Conservation (phyloP, 352 stramenopile species). For the Phytophthora constricta region DNA sequence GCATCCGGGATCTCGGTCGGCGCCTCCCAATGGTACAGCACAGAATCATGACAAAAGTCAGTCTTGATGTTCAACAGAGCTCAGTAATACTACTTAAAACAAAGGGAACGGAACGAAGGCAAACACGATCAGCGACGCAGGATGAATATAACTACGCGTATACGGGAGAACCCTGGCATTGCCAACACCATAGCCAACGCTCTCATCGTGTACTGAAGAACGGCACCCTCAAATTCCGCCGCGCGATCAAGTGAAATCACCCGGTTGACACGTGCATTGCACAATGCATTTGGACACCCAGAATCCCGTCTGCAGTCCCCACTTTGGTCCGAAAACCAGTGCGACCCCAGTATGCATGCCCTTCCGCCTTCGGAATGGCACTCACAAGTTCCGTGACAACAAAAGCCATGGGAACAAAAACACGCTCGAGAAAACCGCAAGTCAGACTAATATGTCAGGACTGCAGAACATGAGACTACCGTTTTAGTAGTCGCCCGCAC, state of each 20-base stretch:
- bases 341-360: conserved; percentile 76
- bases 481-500: too few species aligned
- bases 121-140: conserved; percentile 38
- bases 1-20: conserved; percentile 38
- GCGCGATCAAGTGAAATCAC: conserved; percentile 39
- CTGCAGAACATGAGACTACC: too few species aligned
- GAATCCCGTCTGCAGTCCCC: conserved; percentile 81
- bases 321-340: conserved; percentile 66
- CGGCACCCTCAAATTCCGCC: conserved; percentile 27
- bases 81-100: conserved; percentile 27
- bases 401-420: conserved; percentile 61
- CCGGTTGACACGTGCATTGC: conserved; percentile 68
- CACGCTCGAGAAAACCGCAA: conserved; percentile 48
- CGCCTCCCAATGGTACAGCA: conserved; percentile 41
- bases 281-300: conserved; percentile 83
- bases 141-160: conserved; percentile 48
- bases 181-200: conserved; percentile 58
- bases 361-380: conserved; percentile 52
- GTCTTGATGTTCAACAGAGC: background rate
- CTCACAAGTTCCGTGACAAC: conserved; percentile 58
- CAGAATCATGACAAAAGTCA: background rate
- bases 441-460: too few species aligned
- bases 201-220: conserved; percentile 53
- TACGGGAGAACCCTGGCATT: conserved; percentile 50
- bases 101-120: conserved; percentile 54